Conservation (phyloP, 495 filamentous ascomycete species). For the Schizothecium vesticola region DNA sequence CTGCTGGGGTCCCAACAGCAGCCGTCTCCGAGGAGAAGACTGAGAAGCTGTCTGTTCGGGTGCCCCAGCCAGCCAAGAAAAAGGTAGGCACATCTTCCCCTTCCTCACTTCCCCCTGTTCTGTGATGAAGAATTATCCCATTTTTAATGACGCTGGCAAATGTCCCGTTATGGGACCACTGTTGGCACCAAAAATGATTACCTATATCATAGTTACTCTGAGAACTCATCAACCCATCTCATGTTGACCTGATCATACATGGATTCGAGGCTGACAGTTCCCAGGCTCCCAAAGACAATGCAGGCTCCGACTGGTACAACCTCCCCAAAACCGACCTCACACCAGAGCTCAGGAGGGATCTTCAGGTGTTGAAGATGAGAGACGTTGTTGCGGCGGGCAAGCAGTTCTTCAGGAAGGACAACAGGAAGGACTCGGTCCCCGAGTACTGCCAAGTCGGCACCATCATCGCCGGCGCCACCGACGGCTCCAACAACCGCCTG, state of each 20-base stretch:
- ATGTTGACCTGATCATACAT: background rate
- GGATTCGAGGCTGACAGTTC: constrained; percentile 18
- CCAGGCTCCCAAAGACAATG: constrained; percentile 40
- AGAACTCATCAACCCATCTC: constrained; percentile 32
- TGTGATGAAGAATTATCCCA: constrained; percentile 38
- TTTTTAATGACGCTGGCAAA: constrained; percentile 39
- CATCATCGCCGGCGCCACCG: constrained; percentile 81
- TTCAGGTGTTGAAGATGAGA: constrained; percentile 84
- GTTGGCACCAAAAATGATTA: constrained; percentile 56
- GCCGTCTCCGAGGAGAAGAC: constrained; percentile 19
- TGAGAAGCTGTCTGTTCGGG: constrained; percentile 35
- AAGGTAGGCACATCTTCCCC: constrained; percentile 31
- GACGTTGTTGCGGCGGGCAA: constrained; percentile 77
- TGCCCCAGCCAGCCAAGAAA: constrained; percentile 35
- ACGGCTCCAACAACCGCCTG: constrained; percentile 74
- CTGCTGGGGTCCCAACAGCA: constrained; percentile 23
- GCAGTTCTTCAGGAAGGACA: constrained; percentile 81
- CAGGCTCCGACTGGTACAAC: constrained; percentile 75
- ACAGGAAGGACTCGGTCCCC: constrained; percentile 56
- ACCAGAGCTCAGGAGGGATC: constrained; percentile 75
- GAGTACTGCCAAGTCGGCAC: constrained; percentile 85
- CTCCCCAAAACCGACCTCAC: constrained; percentile 79
- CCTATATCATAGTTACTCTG: constrained; percentile 99
- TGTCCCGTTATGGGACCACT: constrained; percentile 42
- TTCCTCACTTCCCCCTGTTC: constrained; percentile 11